A percentile compares a stretch with the other conserved stretches of the same genome.
Evolutionary conservation across 2,329 filamentous ascomycete species (phyloP).

Genomic region (Penicillium fuscoglaucum): DNA sequence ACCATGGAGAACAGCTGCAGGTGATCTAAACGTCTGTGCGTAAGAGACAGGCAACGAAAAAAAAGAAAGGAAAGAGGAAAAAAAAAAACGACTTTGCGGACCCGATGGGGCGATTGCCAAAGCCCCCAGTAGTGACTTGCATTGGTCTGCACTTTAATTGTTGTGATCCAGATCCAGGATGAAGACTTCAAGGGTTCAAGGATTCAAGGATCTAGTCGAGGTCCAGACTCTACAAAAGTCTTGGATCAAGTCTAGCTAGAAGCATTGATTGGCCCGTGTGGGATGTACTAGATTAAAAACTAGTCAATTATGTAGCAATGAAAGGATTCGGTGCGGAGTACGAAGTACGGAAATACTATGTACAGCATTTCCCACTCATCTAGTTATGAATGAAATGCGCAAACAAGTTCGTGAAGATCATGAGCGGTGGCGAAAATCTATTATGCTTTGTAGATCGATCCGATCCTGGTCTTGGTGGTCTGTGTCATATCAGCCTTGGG

Average conservation of each 20-base stretch:
- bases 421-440: slow-evolving; percentile 1
- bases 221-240: neutral
- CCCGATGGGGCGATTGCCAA: neutral
- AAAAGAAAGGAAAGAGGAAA: neutral
- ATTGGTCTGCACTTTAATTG: slow-evolving; percentile 6
- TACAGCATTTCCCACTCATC: neutral
- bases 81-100: neutral
- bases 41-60: neutral
- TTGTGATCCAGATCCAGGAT: neutral
- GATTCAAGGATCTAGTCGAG: neutral
- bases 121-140: slow-evolving; percentile 1
- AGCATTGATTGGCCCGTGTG: neutral
- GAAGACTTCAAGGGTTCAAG: neutral
- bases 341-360: neutral
- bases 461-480: neutral
- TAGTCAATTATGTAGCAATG: neutral
- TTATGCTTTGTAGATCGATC: slow-evolving; percentile 11
- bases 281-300: neutral
- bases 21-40: slow-evolving; percentile 11
- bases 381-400: neutral
- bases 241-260: neutral
- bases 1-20: slow-evolving; percentile 8
- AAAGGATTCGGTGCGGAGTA: neutral
- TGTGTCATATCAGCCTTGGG: neutral
- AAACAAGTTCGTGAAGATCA: neutral